A percentile compares a stretch with the other conserved stretches of the same genome.
Conservation (phyloP, 2,329 filamentous ascomycete species). For the Sarocladium kiliense region DNA sequence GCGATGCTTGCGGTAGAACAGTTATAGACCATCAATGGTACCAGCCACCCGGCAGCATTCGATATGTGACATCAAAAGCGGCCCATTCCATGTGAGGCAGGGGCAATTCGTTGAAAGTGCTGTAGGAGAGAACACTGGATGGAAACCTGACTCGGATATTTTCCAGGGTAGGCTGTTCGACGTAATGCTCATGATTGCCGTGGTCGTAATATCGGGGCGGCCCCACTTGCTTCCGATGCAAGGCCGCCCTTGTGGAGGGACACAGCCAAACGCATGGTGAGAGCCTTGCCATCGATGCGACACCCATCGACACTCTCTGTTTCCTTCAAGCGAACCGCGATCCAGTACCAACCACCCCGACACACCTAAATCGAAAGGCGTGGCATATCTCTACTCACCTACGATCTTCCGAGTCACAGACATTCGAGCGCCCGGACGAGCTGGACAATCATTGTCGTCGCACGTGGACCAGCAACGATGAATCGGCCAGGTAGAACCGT, state of each 20-base stretch:
- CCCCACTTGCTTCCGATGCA: slow-evolving; percentile 27
- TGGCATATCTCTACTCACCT: not conserved
- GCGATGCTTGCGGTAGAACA: slow-evolving; percentile 11
- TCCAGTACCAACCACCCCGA: not conserved
- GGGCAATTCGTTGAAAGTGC: no score
- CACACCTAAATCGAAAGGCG: not conserved
- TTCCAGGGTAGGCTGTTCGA: not conserved
- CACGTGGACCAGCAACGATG: slow-evolving; percentile 38
- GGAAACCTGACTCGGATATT: no score
- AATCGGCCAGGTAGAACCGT: slow-evolving; percentile 54
- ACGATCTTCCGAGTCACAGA: slow-evolving; percentile 13
- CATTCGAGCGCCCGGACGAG: slow-evolving; percentile 12
- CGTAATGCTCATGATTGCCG: not conserved
- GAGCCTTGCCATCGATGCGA: not conserved
- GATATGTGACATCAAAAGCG: no score
- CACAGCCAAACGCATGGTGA: not conserved
- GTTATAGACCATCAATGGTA: no score
- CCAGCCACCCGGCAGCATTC: no score
- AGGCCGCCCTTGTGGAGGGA: slow-evolving; percentile 8
- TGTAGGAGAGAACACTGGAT: no score
- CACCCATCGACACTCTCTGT: not conserved
- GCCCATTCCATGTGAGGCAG: no score
- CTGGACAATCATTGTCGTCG: slow-evolving; percentile 13
- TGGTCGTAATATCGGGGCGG: slow-evolving; percentile 23
- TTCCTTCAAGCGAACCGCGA: not conserved